These are phyloP conservation scores for Rhazya stricta DNA, from an alignment of 257 asterid species.

Conservation along the genomic window DNA sequence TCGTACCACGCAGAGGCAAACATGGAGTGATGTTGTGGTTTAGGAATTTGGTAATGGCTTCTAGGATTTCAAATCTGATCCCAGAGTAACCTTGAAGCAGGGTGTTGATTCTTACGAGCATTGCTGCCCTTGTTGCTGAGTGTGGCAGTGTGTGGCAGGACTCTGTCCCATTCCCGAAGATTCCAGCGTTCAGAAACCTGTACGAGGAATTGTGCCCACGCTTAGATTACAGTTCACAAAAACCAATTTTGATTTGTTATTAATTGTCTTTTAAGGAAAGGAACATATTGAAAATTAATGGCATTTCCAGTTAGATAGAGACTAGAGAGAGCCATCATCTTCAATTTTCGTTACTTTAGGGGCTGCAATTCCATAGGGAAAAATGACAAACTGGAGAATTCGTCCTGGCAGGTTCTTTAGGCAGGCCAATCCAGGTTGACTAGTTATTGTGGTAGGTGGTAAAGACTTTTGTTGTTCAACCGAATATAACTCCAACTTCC, in stretches of 20 bases:
- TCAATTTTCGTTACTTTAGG: not conserved
- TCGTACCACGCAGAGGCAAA: conserved; percentile 51
- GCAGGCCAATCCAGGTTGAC: not conserved
- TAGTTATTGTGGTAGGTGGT: not conserved
- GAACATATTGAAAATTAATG: not conserved
- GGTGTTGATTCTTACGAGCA: conserved; percentile 52
- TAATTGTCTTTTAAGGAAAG: not conserved
- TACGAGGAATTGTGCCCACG: not conserved
- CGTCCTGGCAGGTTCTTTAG: not conserved
- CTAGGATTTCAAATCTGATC: conserved; percentile 45
- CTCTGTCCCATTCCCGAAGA: conserved; percentile 40
- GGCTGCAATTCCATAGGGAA: not conserved
- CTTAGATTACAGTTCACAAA: not conserved
- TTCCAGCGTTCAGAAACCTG: conserved; percentile 53
- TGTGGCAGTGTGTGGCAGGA: conserved; percentile 40
- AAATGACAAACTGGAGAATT: not conserved
- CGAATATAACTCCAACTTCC: not conserved
- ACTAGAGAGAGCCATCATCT: not conserved
- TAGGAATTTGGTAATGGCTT: conserved; percentile 44
- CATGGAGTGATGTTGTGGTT: conserved; percentile 46
- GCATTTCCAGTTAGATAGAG: not conserved
- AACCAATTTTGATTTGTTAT: not conserved
- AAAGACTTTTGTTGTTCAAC: not conserved
- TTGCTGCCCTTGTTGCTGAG: conserved; percentile 48
- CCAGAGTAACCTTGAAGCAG: conserved; percentile 54